Percentiles rank a stretch among this genome's conserved stretches.
These are phyloP conservation scores for Orbilia quercus DNA, from an alignment of 2,329 filamentous ascomycete species.

Conservation along the genomic window DNA sequence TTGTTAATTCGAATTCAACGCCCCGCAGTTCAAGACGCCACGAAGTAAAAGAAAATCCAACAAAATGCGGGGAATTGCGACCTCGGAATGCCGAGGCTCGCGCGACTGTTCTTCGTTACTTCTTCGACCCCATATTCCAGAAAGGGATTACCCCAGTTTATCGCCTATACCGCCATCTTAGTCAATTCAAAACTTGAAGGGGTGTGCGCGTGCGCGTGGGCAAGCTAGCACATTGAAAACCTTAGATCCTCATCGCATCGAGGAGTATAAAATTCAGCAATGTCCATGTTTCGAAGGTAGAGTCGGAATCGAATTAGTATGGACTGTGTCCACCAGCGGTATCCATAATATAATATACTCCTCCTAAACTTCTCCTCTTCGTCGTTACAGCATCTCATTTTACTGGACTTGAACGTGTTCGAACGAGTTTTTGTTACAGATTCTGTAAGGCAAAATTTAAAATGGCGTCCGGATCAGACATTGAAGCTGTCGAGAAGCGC, in stretches of 20 bases:
- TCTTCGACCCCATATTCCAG: conserved; percentile 9
- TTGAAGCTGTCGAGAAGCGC: conserved; percentile 18
- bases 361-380: neutral
- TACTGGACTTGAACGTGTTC: no score
- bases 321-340: conserved; percentile 14
- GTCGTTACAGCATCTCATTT: neutral
- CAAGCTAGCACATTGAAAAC: no score
- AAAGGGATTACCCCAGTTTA: neutral
- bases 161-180: conserved; percentile 41
- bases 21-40: neutral
- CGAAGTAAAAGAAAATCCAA: neutral
- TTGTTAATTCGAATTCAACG: no score
- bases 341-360: neutral
- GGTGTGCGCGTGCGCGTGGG: no score
- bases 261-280: conserved; percentile 26
- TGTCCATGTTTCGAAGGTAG: neutral
- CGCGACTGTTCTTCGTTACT: conserved; percentile 6
- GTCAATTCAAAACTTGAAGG: neutral
- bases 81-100: conserved; percentile 32
- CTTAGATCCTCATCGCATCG: neutral
- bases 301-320: neutral
- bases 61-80: conserved; percentile 38
- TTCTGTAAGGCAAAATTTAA: neutral
- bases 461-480: conserved; percentile 11
- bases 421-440: no score